Evolutionary conservation across 495 filamentous ascomycete genomes (phyloP), one percentile per base, ranked within the genome.

Genomic region (Penicillium coprophilum): DNA sequence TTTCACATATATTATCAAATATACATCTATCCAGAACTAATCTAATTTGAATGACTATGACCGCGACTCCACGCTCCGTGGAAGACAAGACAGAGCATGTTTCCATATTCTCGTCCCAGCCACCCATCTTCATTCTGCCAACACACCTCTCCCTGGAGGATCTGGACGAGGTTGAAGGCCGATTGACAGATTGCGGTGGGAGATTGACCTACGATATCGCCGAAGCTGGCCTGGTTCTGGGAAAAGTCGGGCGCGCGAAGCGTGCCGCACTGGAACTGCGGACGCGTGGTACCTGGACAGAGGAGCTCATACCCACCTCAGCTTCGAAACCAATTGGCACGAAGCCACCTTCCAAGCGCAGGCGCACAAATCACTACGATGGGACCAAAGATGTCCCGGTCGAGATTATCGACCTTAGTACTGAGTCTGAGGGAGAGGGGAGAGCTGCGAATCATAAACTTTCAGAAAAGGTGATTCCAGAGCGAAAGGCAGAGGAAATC

Each of bases 181-280:
- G 81, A 19, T 80, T 96, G 15, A 73, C 76, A 4, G 69, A 74
- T 0, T 58, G 64, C 46, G 74, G 75, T 20, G 86, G 82, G 3
- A 73, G 68, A 0, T 67, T 96, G 41, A 95, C 91, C 0, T 87
- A 87, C 50, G 84, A 92, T 64, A 74, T 87, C 48, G 72, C 76
- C 4, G 88, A 96, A 65, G 91, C 92, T 7, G 77, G 78, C 10
- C 55, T 97, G 2, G 67, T 97, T 5, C 72, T 98, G 20, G 90
- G 86, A 0, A 88, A 84, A 50, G 78, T 96, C 27, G 73, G 71
- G 1, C 85, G 83, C 46, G 83, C 84, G 52, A 81, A 83, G 60
- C 83, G 93, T 10, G 91, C 88, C 1, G 77, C 80, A 11, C 82
- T 94, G 54, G 93, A 97, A 72, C 74, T 97, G 36, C 80, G 90